A percentile compares a stretch with the other conserved stretches of the same genome.
Evolutionary conservation across 2,329 filamentous ascomycete species (phyloP).

Genomic region (Neurospora crassa): DNA sequence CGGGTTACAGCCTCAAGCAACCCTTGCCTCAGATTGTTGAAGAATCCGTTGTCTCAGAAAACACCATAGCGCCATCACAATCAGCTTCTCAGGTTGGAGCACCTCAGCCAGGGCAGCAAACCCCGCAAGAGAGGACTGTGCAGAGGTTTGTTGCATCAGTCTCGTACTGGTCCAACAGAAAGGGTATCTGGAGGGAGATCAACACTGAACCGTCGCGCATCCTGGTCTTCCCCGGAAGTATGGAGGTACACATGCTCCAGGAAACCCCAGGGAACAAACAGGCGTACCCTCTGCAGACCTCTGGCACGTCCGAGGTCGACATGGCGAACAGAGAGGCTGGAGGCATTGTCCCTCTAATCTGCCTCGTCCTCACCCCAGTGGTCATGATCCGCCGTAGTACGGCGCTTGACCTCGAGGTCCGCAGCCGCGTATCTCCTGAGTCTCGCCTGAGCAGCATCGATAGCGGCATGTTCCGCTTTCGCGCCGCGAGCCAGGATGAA

Average conservation of each 20-base stretch:
- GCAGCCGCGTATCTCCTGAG: slow-evolving; percentile 67
- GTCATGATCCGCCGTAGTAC: slow-evolving; percentile 87
- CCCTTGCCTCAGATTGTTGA: slow-evolving; percentile 23
- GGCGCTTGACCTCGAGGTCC: slow-evolving; percentile 85
- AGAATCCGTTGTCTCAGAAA: slow-evolving; percentile 37
- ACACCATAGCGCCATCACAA: slow-evolving; percentile 67
- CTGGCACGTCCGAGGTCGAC: slow-evolving; percentile 24
- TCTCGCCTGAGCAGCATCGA: slow-evolving; percentile 60
- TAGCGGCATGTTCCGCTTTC: slow-evolving; percentile 77
- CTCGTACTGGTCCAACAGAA: slow-evolving; percentile 53
- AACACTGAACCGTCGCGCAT: slow-evolving; percentile 43
- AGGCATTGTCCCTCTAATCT: slow-evolving; percentile 42
- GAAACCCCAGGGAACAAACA: slow-evolving; percentile 26
- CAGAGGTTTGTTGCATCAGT: slow-evolving; percentile 42
- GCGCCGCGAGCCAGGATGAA: slow-evolving; percentile 65
- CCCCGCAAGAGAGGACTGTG: slow-evolving; percentile 31
- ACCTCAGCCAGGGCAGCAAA: slow-evolving; percentile 41
- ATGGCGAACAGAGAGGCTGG: slow-evolving; percentile 23
- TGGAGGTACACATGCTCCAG: slow-evolving; percentile 44
- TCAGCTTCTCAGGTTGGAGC: slow-evolving; percentile 64
- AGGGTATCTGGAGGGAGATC: slow-evolving; percentile 51
- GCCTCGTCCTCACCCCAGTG: slow-evolving; percentile 80
- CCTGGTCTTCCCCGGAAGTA: slow-evolving; percentile 46
- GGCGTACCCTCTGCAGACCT: slow-evolving; percentile 22
- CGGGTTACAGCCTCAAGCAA: slow-evolving; percentile 47